Evolutionary conservation across 2,329 filamentous ascomycete species (phyloP).

Genomic region (Ophiostoma tasmaniense): DNA sequence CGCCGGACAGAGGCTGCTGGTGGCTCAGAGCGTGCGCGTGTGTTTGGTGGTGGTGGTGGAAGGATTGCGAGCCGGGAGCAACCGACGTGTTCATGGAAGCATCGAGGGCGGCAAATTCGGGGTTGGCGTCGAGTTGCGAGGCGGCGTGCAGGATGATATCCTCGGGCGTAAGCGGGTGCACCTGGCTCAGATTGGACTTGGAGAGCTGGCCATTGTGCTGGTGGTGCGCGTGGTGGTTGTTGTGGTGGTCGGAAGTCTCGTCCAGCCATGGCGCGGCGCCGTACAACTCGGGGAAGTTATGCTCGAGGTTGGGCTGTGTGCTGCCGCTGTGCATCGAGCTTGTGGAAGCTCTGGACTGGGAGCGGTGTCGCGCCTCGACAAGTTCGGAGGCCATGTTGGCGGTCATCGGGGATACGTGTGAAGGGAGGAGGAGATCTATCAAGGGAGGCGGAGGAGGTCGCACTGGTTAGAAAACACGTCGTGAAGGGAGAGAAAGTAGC

Average conservation of each 20-base stretch:
- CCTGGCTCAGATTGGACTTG: slow-evolving; percentile 17
- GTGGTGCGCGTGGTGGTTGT: slow-evolving; percentile 37
- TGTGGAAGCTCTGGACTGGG: slow-evolving; percentile 48
- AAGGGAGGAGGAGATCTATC: slow-evolving; percentile 21
- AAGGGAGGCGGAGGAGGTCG: not conserved
- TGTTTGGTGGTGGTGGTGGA: slow-evolving; percentile 30
- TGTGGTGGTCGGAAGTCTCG: slow-evolving; percentile 34
- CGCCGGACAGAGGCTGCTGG: slow-evolving; percentile 47
- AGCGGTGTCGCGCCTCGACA: slow-evolving; percentile 40
- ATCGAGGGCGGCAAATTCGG: slow-evolving; percentile 40
- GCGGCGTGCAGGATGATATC: slow-evolving; percentile 52
- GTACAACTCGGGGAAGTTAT: slow-evolving; percentile 40
- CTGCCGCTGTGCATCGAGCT: slow-evolving; percentile 47
- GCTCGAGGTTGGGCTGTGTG: slow-evolving; percentile 45
- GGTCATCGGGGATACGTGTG: slow-evolving; percentile 23
- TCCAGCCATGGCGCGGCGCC: slow-evolving; percentile 39
- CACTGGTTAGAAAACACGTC: slow-evolving; percentile 5
- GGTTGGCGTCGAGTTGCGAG: slow-evolving; percentile 45
- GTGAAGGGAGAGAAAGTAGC: not conserved
- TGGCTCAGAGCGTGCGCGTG: slow-evolving; percentile 27
- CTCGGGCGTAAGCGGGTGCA: slow-evolving; percentile 45
- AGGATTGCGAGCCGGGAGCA: slow-evolving; percentile 34
- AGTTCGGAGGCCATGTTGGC: slow-evolving; percentile 22
- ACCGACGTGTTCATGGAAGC: slow-evolving; percentile 41
- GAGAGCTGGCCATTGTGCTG: slow-evolving; percentile 36